phyloP scores from a whole-genome alignment of 495 filamentous ascomycete species.

The Aspergillus heteromorphus region DNA sequence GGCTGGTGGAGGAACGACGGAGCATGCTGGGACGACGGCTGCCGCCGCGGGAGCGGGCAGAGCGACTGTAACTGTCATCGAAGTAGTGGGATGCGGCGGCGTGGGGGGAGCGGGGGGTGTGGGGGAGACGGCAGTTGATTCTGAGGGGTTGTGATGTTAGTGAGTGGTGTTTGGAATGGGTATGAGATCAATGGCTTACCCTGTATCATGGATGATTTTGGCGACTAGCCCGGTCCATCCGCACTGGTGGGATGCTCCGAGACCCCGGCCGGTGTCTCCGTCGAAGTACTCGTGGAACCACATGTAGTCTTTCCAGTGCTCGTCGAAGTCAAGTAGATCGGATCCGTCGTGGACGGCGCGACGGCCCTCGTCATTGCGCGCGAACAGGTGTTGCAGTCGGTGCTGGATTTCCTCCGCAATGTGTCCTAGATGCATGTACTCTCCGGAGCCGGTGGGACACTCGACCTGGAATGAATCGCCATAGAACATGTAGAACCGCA shows the following conservation, averaged over 20 bases:
- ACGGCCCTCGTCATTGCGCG: conserved; percentile 73
- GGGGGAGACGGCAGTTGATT: conserved; percentile 84
- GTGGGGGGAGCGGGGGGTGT: conserved; percentile 83
- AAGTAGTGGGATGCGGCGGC: conserved; percentile 87
- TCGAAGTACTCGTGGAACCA: conserved; percentile 99
- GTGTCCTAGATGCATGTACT: conserved; percentile 92
- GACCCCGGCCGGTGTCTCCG: conserved; percentile 79
- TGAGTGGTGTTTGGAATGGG: conserved; percentile 2
- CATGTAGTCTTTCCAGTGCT: conserved; percentile 86
- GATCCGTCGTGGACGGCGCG: conserved; percentile 79
- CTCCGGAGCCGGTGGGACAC: conserved; percentile 89
- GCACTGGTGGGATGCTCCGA: conserved; percentile 91
- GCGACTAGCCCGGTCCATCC: conserved; percentile 97
- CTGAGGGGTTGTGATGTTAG: conserved; percentile 39
- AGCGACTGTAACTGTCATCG: conserved; percentile 74
- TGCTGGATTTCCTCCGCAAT: conserved; percentile 97
- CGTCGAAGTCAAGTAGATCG: conserved; percentile 81
- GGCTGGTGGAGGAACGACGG: conserved; percentile 75
- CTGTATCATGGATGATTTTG: conserved; percentile 95
- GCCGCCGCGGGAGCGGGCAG: conserved; percentile 32
- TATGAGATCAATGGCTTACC: conserved; percentile 48
- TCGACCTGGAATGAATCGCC: conserved; percentile 83
- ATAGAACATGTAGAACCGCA: conserved; percentile 93
- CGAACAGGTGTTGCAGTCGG: conserved; percentile 86
- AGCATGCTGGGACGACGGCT: conserved; percentile 48